Conservation (phyloP, 2,329 filamentous ascomycete species). For the Nemania bipapillata region DNA sequence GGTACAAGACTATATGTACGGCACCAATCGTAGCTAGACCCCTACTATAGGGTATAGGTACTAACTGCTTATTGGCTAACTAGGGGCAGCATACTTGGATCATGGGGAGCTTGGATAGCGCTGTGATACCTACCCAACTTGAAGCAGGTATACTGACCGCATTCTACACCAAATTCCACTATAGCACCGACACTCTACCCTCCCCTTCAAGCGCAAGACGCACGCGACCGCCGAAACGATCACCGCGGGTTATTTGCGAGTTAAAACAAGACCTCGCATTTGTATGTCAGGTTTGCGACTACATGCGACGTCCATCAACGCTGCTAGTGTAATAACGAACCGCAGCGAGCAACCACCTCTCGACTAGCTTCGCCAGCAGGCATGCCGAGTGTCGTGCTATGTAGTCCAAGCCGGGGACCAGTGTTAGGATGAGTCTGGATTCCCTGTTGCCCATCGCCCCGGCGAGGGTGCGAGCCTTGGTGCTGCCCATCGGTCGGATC, state of each 20-base stretch:
- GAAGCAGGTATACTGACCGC: background rate
- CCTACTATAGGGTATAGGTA: background rate
- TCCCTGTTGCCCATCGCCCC: constrained; percentile 90
- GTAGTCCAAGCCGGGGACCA: constrained; percentile 47
- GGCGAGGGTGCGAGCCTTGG: constrained; percentile 86
- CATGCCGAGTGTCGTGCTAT: constrained; percentile 47
- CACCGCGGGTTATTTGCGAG: background rate
- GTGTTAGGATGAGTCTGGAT: constrained; percentile 83
- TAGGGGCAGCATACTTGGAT: background rate
- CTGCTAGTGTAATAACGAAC: constrained; percentile 16
- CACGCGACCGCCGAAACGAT: background rate
- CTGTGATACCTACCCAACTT: background rate
- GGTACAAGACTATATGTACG: background rate
- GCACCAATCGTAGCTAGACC: background rate
- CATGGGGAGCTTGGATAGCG: background rate
- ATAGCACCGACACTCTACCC: constrained; percentile 1
- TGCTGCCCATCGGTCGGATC: constrained; percentile 88
- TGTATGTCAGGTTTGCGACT: constrained; percentile 7
- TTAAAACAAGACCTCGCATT: background rate
- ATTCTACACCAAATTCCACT: constrained; percentile 17
- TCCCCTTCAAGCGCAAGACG: constrained; percentile 11
- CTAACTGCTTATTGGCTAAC: background rate
- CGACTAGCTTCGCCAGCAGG: constrained; percentile 28
- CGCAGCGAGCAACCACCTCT: constrained; percentile 4
- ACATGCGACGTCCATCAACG: background rate